Base-by-base conservation (phyloP, 495 filamentous ascomycete genomes). In the Aspergillus nanangensis region DNA sequence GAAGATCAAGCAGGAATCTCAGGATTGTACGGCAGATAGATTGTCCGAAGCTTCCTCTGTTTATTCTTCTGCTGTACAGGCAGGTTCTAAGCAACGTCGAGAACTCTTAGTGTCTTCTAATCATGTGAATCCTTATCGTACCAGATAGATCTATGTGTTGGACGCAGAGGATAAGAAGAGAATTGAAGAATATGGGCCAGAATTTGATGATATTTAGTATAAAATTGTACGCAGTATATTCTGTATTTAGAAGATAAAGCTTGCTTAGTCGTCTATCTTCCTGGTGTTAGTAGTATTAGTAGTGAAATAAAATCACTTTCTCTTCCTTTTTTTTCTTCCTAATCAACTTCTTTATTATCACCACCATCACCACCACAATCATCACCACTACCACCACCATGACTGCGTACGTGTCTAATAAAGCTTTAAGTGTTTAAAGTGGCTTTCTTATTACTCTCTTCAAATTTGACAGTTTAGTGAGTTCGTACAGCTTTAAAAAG, bases 21-120 rank as follows among this genome's bases (percentile, higher is more conserved):
- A 45, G 20, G 29, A 45, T 8, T n/a, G n/a, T n/a, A n/a, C n/a
- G n/a, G n/a, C n/a, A n/a, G 27, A 45, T n/a, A 15, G 25, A 32
- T 10, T 38, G 18, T 17, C 40, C 18, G 25, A 19, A 11, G 23
- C 15, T 43, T 13, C 15, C 20, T 43, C 40, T 43, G 40, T 17
- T 31, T n/a, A 32, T 17, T 19, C 22, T 18, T 18, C 4, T 21
- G 11, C 36, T 38, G 15, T 29, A 29, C 25, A 29, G 25, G 25
- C 25, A 7, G 25, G 7, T 29, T 11, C 5, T 5, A 29, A 29
- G 25, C 25, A 11, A 29, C 25, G 25, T 29, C n/a, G n/a, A n/a
- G n/a, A n/a, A n/a, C 25, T 29, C 11, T 29, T 11, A 29, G 25
- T 5, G 11, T 5, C 5, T 11, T 7, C 25, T 29, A 5, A 29